Base-by-base conservation (phyloP, 2,329 filamentous ascomycete genomes). In the Phoma sp. region DNA sequence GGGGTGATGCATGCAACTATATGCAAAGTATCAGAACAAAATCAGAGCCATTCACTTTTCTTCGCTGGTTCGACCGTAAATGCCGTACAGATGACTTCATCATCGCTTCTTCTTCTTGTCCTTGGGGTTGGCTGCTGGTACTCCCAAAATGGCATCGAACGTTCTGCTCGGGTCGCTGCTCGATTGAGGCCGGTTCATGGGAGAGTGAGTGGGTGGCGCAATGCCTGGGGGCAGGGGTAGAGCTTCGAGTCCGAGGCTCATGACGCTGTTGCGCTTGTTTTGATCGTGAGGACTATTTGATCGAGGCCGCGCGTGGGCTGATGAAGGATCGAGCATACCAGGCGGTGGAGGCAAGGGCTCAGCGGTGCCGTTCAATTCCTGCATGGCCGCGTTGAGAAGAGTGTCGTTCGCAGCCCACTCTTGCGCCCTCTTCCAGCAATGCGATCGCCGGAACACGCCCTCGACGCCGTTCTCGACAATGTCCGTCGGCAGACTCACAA, bases 381-480 rank as follows among this genome's bases (percentile, higher is more conserved):
- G 63, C 58, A 75, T 71, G 3, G 74, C 74, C 6, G 70, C 71
- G 10, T 68, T 67, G 29, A 76, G 57, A 21, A 74, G 44, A 0
- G 58, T 68, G 41, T 73, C 72, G 39, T 71, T 62, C 10, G 78
- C 76, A 8, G 80, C 80, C 88, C 88, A 90, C 62, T 82, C 78
- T 62, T 85, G 81, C 3, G 86, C 87, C 64, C 83, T 80, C 54
- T 81, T 76, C 88, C 88, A 91, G 74, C 87, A 90, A 69, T 90
- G 88, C 57, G 84, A 88, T 37, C 87, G 83, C 15, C 84, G 82
- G 72, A 89, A 90, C 38, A 88, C 83, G 39, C 85, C 87, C 67
- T 90, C 88, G 1, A 88, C 82, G 17, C 87, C 84, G 63, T 89
- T 82, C 60, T 88, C 84, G 38, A 89, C 84, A 24, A 88, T 76